Evolutionary conservation across 2,329 filamentous ascomycete genomes (phyloP), one percentile per base, ranked within the genome.

Genomic region (Colletotrichum somersetense): DNA sequence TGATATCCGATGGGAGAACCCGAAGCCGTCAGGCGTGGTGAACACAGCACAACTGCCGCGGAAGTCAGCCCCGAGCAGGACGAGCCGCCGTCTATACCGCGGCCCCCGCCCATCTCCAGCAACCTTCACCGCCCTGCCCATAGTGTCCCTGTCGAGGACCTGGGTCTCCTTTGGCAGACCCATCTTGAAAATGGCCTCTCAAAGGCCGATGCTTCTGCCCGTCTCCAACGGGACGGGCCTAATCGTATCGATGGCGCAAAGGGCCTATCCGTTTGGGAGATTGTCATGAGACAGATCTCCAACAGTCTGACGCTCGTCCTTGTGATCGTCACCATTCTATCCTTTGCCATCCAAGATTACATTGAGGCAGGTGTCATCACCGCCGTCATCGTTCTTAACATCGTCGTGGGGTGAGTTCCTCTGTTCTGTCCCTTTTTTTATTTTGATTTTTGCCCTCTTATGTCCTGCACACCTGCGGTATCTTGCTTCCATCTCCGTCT

Each of bases 271-370:
- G 78, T 91, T 82, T 93, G 91, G 89, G 89, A 92, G 83, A 92
- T 94, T 84, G 87, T 94, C 83, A 82, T 94, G 83, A 92, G 91
- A 79, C 92, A 94, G 84, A 88, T 93, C 76, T 92, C 91, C 75
- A 94, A 94, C 84, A 92, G 91, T 83, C 85, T 94, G 82, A 94
- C 92, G 75, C 86, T 92, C 79, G 91, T 93, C 74, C 89, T 95
- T 76, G 85, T 94, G 75, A 89, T 93, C 77, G 92, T 93, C 77
- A 93, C 93, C 89, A 90, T 89, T 71, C 83, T 90, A 71, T 90
- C 89, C 61, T 92, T 91, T 82, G 89, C 86, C 79, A 92, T 92
- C 75, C 78, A 85, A 76, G 91, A 91, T 79, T 91, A 86, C 77
- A 86, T 91, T 78, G 89, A 91, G 83, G 89, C 86, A 74, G 87